Percentiles rank a stretch among this genome's conserved stretches.
Evolutionary conservation across 2,329 filamentous ascomycete species (phyloP).

Genomic region (Macroventuria anomochaeta): DNA sequence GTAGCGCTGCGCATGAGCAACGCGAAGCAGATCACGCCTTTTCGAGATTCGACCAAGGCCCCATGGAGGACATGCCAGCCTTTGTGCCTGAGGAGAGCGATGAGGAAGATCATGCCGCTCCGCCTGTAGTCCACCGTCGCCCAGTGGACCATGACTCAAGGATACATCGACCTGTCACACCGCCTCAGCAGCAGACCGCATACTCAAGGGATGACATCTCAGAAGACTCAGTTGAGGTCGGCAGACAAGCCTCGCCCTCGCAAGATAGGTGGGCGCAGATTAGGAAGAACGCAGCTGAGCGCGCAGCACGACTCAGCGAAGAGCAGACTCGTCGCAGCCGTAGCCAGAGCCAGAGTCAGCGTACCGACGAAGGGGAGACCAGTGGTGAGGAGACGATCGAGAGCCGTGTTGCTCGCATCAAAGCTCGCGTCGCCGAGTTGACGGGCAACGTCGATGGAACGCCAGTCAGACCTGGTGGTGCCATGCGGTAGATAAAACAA

Average conservation of each 20-base stretch:
- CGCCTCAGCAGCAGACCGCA: conserved; percentile 26
- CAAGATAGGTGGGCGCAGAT: conserved; percentile 96
- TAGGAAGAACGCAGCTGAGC: conserved; percentile 88
- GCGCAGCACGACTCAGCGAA: conserved; percentile 71
- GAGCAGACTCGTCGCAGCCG: conserved; percentile 65
- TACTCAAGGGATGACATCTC: conserved; percentile 47
- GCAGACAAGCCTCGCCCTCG: conserved; percentile 45
- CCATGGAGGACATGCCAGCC: conserved; percentile 83
- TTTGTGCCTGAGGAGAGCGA: conserved; percentile 66
- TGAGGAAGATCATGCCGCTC: conserved; percentile 28
- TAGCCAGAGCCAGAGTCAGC: conserved; percentile 60
- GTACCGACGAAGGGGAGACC: conserved; percentile 84
- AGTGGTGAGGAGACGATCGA: conserved; percentile 97
- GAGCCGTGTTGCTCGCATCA: conserved; percentile 94
- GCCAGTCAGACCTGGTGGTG: conserved; percentile 20
- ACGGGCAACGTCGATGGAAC: conserved; percentile 64
- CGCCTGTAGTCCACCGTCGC: conserved; percentile 36
- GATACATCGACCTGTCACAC: conserved; percentile 15
- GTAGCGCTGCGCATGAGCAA: conserved; percentile 65
- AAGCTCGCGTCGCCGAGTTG: conserved; percentile 92
- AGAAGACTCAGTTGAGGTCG: conserved; percentile 51
- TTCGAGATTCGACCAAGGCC: conserved; percentile 84
- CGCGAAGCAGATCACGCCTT: conserved; percentile 67
- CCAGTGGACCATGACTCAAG: conserved; percentile 21
- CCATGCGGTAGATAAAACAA: conserved; percentile 1